These are phyloP conservation scores for Letharia columbiana DNA, from an alignment of 495 filamentous ascomycete genomes.

Conservation along the genomic window DNA sequence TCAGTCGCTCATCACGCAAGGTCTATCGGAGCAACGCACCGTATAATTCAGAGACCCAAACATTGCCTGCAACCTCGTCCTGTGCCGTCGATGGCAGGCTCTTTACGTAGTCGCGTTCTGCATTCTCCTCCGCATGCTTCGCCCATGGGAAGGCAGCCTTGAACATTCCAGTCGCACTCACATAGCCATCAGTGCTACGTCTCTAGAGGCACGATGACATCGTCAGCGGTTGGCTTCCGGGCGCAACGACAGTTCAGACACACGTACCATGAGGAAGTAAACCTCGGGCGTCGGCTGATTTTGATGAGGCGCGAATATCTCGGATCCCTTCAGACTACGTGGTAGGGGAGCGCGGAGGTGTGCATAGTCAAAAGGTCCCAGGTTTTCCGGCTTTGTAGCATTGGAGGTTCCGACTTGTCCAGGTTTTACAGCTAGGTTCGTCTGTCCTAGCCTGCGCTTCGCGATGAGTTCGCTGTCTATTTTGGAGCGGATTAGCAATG, in stretches of 20 bases:
- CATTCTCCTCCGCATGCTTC: conserved; percentile 69
- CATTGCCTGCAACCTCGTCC: conserved; percentile 91
- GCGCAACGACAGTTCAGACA: not conserved
- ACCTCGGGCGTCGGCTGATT: conserved; percentile 58
- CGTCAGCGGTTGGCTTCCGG: conserved; percentile 14
- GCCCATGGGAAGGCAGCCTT: conserved; percentile 97
- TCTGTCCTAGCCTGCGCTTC: conserved; percentile 84
- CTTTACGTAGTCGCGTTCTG: conserved; percentile 82
- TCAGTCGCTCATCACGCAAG: conserved; percentile 16
- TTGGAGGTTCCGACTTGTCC: conserved; percentile 54
- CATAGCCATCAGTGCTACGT: conserved; percentile 85
- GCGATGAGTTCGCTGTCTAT: conserved; percentile 55
- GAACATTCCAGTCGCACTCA: conserved; percentile 98
- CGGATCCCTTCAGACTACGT: conserved; percentile 72
- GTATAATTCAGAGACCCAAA: conserved; percentile 83
- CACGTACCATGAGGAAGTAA: conserved; percentile 86
- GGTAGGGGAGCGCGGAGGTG: conserved; percentile 88
- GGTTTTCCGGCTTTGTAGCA: conserved; percentile 57
- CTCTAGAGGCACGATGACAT: conserved; percentile 40
- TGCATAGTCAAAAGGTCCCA: conserved; percentile 89
- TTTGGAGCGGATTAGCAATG: conserved; percentile 12
- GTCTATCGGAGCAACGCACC: conserved; percentile 39
- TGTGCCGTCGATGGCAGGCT: conserved; percentile 62
- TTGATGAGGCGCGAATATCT: conserved; percentile 68
- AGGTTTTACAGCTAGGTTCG: conserved; percentile 74